Evolutionary conservation across 2,329 filamentous ascomycete species (phyloP).

Genomic region (Cercospora sesami): DNA sequence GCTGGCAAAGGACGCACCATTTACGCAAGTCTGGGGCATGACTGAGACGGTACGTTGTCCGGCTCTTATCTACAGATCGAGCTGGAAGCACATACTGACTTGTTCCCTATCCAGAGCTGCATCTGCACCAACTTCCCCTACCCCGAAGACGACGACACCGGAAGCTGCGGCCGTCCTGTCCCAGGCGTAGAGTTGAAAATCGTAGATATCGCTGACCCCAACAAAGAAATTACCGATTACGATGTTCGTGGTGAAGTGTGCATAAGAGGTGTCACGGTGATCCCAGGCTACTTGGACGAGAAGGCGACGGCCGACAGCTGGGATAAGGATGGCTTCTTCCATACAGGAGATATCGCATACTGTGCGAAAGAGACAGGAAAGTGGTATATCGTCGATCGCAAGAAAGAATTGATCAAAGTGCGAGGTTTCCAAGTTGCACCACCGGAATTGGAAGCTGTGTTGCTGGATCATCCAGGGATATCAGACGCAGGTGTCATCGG

Average conservation of each 20-base stretch:
- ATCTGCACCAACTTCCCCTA: constrained; percentile 66
- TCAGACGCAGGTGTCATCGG: constrained; percentile 77
- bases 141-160: constrained; percentile 65
- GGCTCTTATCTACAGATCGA: background rate
- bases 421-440: constrained; percentile 80
- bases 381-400: constrained; percentile 79
- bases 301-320: constrained; percentile 68
- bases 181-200: constrained; percentile 66
- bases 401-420: constrained; percentile 58
- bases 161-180: constrained; percentile 69
- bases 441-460: constrained; percentile 76
- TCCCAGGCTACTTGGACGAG: constrained; percentile 75
- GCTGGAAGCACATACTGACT: background rate
- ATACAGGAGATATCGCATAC: constrained; percentile 59
- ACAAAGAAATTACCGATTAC: constrained; percentile 64
- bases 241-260: constrained; percentile 78
- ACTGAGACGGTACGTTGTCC: constrained; percentile 50
- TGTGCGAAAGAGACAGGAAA: constrained; percentile 81
- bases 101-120: constrained; percentile 42
- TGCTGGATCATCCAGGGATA: constrained; percentile 71
- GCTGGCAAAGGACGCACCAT: constrained; percentile 53
- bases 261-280: constrained; percentile 72
- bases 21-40: constrained; percentile 25
- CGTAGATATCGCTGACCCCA: constrained; percentile 62
- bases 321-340: constrained; percentile 62